Conservation (phyloP, 257 asterid genomes). For the Solanum microdontum region DNA sequence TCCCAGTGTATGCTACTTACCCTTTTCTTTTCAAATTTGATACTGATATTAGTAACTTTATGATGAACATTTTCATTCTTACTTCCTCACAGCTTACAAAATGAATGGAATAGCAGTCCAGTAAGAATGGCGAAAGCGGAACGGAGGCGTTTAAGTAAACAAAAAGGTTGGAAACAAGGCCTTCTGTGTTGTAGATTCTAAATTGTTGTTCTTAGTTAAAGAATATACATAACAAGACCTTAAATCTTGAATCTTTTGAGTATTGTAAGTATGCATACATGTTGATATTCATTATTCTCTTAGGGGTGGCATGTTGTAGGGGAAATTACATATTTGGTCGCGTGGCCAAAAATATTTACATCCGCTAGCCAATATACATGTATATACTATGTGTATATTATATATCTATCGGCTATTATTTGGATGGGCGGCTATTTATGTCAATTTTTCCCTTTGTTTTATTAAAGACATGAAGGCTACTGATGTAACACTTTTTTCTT, state of each 20-base stretch:
- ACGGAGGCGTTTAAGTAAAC: conserved; percentile 44
- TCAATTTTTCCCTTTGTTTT: background rate
- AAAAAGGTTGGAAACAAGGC: conserved; percentile 67
- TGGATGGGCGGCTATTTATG: background rate
- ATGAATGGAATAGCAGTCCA: conserved; percentile 93
- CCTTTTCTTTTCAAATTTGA: background rate
- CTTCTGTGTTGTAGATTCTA: conserved; percentile 84
- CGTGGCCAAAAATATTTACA: background rate
- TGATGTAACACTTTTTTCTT: background rate
- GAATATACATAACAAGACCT: conserved; percentile 3
- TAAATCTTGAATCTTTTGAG: conserved; percentile 2
- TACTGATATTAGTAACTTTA: background rate
- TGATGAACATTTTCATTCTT: background rate
- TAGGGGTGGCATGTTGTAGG: background rate
- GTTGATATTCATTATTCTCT: conserved; percentile 13
- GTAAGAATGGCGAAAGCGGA: conserved; percentile 85
- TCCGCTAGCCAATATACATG: background rate
- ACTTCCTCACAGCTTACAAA: conserved; percentile 45
- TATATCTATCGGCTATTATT: background rate
- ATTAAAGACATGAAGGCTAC: conserved; percentile 4
- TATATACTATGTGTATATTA: background rate
- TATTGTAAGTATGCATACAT: conserved; percentile 30
- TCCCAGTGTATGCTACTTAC: conserved; percentile 59
- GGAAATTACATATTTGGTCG: background rate
- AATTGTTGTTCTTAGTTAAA: conserved; percentile 12